phyloP scores from a whole-genome alignment of 2,329 filamentous ascomycete species.

The Pestalotiopsis sp. region DNA sequence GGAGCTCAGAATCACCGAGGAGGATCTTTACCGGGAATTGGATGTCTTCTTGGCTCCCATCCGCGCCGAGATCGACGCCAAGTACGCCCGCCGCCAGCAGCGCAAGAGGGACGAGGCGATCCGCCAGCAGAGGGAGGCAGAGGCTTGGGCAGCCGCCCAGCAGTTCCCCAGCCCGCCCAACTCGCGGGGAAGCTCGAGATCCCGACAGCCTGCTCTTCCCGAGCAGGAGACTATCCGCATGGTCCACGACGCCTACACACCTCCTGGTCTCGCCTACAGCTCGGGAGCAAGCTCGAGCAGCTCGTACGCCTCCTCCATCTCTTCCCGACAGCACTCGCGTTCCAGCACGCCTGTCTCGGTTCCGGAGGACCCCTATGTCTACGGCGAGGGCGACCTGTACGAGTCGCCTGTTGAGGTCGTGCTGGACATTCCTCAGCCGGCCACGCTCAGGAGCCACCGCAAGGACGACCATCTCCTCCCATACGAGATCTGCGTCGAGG shows the following conservation, averaged over 20 bases:
- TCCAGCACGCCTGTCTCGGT: conserved; percentile 55
- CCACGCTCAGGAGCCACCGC: conserved; percentile 36
- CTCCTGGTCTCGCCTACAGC: conserved; percentile 50
- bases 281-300: conserved; percentile 41
- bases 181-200: conserved; percentile 43
- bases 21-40: conserved; percentile 85
- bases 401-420: conserved; percentile 53
- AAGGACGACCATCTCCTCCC: conserved; percentile 44
- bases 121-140: conserved; percentile 47
- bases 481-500: conserved; percentile 58
- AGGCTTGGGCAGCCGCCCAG: conserved; percentile 36
- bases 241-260: conserved; percentile 42
- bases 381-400: conserved; percentile 44
- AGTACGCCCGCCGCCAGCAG: conserved; percentile 52
- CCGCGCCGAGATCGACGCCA: conserved; percentile 59
- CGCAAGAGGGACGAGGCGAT: conserved; percentile 38
- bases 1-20: conserved; percentile 83
- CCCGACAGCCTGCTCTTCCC: conserved; percentile 36
- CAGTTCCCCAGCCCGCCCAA: conserved; percentile 49
- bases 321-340: conserved; percentile 48
- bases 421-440: conserved; percentile 38
- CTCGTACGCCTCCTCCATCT: conserved; percentile 51
- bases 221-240: conserved; percentile 39
- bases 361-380: conserved; percentile 45
- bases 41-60: conserved; percentile 89